Percentiles rank a stretch among this genome's conserved stretches.
phyloP scores from a whole-genome alignment of 345 rosid genomes.

The Microthlaspi erraticum region DNA sequence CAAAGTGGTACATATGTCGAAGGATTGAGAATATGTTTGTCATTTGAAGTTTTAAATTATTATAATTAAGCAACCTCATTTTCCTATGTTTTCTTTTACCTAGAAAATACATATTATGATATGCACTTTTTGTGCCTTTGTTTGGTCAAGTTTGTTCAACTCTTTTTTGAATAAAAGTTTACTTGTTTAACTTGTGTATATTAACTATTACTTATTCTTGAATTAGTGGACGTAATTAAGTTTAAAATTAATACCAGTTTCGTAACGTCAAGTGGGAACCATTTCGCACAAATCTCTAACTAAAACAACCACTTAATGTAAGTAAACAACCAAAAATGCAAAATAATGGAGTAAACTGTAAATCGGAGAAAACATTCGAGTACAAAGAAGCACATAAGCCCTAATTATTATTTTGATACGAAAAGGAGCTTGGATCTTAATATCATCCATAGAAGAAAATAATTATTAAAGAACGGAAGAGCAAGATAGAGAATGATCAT shows the following conservation, averaged over 20 bases:
- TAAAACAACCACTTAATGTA: constrained; percentile 4
- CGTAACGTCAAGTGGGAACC: constrained; percentile 34
- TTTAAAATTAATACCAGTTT: constrained; percentile 1
- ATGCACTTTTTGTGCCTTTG: constrained; percentile 37
- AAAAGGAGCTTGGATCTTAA: constrained; percentile 6
- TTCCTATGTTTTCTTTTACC: constrained; percentile 36
- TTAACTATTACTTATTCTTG: background rate
- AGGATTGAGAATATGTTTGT: constrained; percentile 26
- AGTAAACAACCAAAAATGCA: constrained; percentile 9
- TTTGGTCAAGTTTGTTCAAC: constrained; percentile 43
- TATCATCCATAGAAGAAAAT: constrained; percentile 1
- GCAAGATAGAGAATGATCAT: constrained; percentile 28
- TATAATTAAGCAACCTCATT: constrained; percentile 28
- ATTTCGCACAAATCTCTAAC: constrained; percentile 14
- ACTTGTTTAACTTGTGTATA: background rate
- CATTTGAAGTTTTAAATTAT: constrained; percentile 1
- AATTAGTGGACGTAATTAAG: constrained; percentile 2
- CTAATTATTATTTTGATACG: constrained; percentile 10
- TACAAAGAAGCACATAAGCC: constrained; percentile 25
- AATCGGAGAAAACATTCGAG: background rate
- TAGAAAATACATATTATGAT: constrained; percentile 22
- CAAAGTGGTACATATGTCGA: constrained; percentile 23
- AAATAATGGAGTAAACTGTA: background rate
- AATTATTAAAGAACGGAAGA: constrained; percentile 24
- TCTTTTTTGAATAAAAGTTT: constrained; percentile 34